Percentiles rank a stretch among this genome's conserved stretches.
phyloP scores from a whole-genome alignment of 2,329 filamentous ascomycete species.

The Endocalyx cinctus region DNA sequence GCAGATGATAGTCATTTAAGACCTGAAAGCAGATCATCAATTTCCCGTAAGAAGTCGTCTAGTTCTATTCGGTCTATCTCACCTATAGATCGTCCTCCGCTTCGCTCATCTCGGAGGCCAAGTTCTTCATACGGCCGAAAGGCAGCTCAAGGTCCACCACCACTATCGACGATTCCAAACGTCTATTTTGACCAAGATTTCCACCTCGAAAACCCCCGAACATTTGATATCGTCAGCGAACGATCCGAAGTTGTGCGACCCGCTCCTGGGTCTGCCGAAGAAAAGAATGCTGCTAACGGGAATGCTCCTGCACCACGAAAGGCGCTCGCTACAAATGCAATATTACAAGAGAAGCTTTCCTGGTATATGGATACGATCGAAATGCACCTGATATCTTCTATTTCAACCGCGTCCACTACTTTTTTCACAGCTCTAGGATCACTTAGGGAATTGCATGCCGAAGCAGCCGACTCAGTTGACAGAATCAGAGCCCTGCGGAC shows the following conservation, averaged over 20 bases:
- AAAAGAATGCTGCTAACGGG: constrained; percentile 53
- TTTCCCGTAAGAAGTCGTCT: constrained; percentile 36
- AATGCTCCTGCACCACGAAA: constrained; percentile 65
- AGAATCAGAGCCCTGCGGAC: constrained; percentile 76
- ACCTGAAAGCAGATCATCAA: constrained; percentile 36
- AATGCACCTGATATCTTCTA: constrained; percentile 92
- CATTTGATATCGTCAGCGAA: constrained; percentile 94
- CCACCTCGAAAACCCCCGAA: constrained; percentile 90
- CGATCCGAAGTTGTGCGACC: constrained; percentile 89
- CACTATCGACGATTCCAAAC: constrained; percentile 82
- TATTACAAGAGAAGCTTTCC: constrained; percentile 93
- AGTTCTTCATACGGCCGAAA: constrained; percentile 51
- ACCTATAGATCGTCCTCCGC: constrained; percentile 42
- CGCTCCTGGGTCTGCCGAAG: constrained; percentile 48
- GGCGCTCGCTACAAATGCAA: constrained; percentile 90
- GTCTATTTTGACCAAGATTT: constrained; percentile 97
- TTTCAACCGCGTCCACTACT: constrained; percentile 89
- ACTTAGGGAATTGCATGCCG: constrained; percentile 82
- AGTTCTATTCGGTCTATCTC: constrained; percentile 46
- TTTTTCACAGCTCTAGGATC: constrained; percentile 95
- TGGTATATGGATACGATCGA: constrained; percentile 99
- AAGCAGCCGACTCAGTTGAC: constrained; percentile 85
- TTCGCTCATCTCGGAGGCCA: constrained; percentile 30
- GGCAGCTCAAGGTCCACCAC: constrained; percentile 68
- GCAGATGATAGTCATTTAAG: constrained; percentile 42